phyloP scores from a whole-genome alignment of 768 basidiomycete species.

The Lyophyllum decastes region DNA sequence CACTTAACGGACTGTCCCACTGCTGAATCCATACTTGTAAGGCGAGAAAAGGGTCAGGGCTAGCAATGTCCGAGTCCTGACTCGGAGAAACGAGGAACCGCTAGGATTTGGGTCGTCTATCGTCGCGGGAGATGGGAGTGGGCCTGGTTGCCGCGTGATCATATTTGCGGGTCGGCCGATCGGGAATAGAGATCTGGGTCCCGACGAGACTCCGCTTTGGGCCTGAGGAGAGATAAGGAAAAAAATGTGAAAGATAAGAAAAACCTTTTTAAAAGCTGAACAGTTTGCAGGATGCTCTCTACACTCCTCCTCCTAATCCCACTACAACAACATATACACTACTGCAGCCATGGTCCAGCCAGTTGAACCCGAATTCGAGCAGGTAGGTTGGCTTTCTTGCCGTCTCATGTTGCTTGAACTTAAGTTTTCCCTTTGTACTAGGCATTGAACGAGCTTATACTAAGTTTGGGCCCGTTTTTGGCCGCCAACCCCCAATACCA shows the following conservation, averaged over 20 bases:
- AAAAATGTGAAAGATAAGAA: slow-evolving; percentile 4
- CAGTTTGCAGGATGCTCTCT: neutral
- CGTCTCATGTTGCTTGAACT: neutral
- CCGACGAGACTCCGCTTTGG: slow-evolving; percentile 11
- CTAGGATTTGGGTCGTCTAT: neutral
- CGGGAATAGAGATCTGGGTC: slow-evolving; percentile 7
- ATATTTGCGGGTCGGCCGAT: slow-evolving; percentile 8
- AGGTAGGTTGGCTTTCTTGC: slow-evolving; percentile 32
- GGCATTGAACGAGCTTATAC: slow-evolving; percentile 67
- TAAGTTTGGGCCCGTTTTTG: slow-evolving; percentile 66
- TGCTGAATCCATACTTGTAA: neutral
- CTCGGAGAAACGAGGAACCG: slow-evolving; percentile 7
- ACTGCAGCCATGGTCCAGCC: slow-evolving; percentile 40
- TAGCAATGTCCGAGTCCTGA: neutral
- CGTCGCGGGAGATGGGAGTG: neutral
- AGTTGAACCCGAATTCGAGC: slow-evolving; percentile 70
- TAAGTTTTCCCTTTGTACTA: slow-evolving; percentile 22
- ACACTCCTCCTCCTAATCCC: neutral
- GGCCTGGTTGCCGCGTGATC: neutral
- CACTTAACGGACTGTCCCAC: neutral
- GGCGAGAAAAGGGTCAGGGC: neutral
- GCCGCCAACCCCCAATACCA: slow-evolving; percentile 66
- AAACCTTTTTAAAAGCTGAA: slow-evolving; percentile 7
- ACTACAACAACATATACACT: neutral
- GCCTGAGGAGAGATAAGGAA: slow-evolving; percentile 10